phyloP scores from a whole-genome alignment of 2,329 filamentous ascomycete species.

The Hysterium pulicare region DNA sequence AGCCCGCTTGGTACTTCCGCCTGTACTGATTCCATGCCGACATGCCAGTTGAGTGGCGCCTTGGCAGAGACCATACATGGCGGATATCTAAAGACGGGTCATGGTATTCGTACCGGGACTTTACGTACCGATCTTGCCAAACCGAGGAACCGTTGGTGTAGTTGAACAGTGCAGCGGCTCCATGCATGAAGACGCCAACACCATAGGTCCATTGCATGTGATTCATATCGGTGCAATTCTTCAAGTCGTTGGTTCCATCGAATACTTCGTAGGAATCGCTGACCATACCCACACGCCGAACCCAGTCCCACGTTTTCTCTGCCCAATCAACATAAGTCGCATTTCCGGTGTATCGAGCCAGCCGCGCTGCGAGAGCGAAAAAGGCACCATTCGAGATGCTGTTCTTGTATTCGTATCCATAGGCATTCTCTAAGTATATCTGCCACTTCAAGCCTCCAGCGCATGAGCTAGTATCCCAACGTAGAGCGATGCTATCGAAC shows the following conservation, averaged over 20 bases:
- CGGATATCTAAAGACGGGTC: background rate
- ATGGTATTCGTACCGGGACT: conserved; percentile 31
- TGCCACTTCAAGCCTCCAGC: conserved; percentile 77
- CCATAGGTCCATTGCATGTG: conserved; percentile 58
- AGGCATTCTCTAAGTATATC: conserved; percentile 70
- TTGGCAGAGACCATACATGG: too few species aligned
- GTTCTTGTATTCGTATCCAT: conserved; percentile 79
- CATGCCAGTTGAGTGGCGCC: too few species aligned
- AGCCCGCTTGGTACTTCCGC: conserved; percentile 35
- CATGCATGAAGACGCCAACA: conserved; percentile 53
- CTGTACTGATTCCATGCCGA: too few species aligned
- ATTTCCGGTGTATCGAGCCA: conserved; percentile 68
- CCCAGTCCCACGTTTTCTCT: conserved; percentile 61
- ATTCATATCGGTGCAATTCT: conserved; percentile 51
- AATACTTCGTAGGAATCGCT: conserved; percentile 50
- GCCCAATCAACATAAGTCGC: conserved; percentile 60
- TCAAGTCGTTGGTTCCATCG: conserved; percentile 52
- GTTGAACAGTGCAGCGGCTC: conserved; percentile 57
- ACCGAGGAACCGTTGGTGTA: conserved; percentile 39
- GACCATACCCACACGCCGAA: conserved; percentile 48
- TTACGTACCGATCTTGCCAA: conserved; percentile 61
- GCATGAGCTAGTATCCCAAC: conserved; percentile 69
- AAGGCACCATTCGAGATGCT: conserved; percentile 77
- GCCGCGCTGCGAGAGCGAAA: conserved; percentile 74
- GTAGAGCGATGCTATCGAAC: conserved; percentile 65